These are phyloP conservation scores for Metschnikowia arizonensis DNA, from an alignment of 805 yeast genomes.

Conservation along the genomic window DNA sequence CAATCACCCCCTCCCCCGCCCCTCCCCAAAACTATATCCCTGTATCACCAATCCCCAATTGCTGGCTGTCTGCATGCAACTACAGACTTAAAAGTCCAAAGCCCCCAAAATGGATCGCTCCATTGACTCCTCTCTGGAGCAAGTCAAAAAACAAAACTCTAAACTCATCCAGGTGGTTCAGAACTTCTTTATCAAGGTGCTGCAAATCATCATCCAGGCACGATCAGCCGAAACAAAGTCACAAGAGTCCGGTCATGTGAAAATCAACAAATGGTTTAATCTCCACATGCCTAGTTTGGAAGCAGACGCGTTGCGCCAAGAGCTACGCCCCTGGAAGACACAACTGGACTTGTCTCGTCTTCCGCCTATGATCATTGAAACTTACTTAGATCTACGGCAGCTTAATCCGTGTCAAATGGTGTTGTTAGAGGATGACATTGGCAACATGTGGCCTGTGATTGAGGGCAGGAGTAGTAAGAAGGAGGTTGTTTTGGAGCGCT, in stretches of 20 bases:
- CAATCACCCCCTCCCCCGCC: too few species aligned
- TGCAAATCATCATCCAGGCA: constrained; percentile 52
- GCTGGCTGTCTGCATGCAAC: neutral
- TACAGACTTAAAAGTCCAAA: neutral
- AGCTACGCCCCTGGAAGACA: constrained; percentile 57
- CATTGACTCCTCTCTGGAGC: constrained; percentile 1
- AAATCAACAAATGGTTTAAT: constrained; percentile 62
- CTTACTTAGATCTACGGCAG: constrained; percentile 64
- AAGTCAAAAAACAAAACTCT: constrained; percentile 14
- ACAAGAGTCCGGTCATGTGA: constrained; percentile 15
- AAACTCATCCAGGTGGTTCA: constrained; percentile 45
- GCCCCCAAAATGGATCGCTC: constrained; percentile 2
- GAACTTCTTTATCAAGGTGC: constrained; percentile 63
- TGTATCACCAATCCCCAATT: neutral
- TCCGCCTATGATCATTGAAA: constrained; percentile 85
- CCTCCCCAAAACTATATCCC: too few species aligned
- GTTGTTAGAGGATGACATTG: constrained; percentile 52
- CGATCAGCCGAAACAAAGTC: constrained; percentile 29
- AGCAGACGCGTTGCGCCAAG: constrained; percentile 43
- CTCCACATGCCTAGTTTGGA: constrained; percentile 40
- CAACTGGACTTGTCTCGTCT: constrained; percentile 40
- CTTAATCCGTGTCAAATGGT: constrained; percentile 55
- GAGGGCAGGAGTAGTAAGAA: constrained; percentile 56
- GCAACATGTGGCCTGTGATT: constrained; percentile 53
- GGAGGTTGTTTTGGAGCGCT: constrained; percentile 90